Conservation (phyloP, 1,284 basidiomycete genomes). For the Entoloma clypeatum region DNA sequence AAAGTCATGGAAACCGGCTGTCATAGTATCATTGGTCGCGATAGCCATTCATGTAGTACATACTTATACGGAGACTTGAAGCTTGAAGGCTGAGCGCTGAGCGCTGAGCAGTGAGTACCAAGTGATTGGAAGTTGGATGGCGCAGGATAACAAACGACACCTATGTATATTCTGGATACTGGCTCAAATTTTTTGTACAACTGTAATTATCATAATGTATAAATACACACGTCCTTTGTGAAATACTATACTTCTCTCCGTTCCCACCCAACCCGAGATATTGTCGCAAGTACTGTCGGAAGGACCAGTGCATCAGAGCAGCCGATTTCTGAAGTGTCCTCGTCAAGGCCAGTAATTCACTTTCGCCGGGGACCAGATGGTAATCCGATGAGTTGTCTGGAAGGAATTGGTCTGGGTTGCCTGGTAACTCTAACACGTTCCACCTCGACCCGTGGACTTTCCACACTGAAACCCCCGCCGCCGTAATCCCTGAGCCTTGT, state of each 20-base stretch:
- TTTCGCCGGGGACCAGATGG: conserved; percentile 26
- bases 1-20: conserved; percentile 20
- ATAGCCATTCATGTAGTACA: neutral
- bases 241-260: no score
- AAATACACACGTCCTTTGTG: no score
- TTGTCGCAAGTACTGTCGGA: conserved; percentile 2
- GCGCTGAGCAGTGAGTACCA: conserved; percentile 5
- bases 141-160: no score
- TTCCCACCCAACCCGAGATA: no score
- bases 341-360: conserved; percentile 18
- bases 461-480: conserved; percentile 6
- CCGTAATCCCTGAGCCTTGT: conserved; percentile 3
- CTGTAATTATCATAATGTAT: no score
- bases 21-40: neutral
- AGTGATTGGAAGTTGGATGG: neutral
- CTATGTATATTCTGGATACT: no score
- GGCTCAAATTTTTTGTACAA: no score
- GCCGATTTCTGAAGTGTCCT: conserved; percentile 8
- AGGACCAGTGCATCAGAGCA: no score
- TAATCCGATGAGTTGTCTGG: conserved; percentile 23
- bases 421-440: conserved; percentile 26
- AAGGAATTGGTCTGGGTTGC: conserved; percentile 14
- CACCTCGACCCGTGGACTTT: conserved; percentile 1
- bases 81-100: no score
- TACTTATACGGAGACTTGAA: no score